These are phyloP conservation scores for Vigna mungo DNA, from an alignment of 306 rosid genomes.

Conservation along the genomic window DNA sequence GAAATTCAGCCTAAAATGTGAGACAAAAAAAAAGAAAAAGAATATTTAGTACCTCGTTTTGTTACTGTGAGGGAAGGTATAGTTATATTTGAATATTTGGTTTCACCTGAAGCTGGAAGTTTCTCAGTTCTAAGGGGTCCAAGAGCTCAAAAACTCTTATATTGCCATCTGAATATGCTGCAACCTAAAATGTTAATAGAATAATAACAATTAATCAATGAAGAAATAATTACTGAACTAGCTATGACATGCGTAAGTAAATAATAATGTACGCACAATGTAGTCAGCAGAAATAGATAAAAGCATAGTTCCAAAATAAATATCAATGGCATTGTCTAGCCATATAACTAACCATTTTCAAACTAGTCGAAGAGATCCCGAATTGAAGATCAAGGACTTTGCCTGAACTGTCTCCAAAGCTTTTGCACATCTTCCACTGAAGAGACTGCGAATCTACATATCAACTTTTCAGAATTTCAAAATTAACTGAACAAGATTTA, in stretches of 20 bases:
- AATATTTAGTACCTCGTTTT: slow-evolving; percentile 11
- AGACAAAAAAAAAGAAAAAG: neutral
- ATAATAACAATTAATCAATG: neutral
- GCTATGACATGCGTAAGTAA: neutral
- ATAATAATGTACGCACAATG: neutral
- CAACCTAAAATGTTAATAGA: slow-evolving; percentile 58
- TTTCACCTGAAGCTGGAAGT: slow-evolving; percentile 95
- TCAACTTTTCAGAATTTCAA: neutral
- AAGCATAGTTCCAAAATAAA: slow-evolving; percentile 2
- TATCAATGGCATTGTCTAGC: slow-evolving; percentile 8
- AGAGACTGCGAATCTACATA: slow-evolving; percentile 71
- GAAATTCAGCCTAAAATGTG: slow-evolving; percentile 86
- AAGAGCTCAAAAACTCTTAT: slow-evolving; percentile 75
- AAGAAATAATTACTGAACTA: slow-evolving; percentile 2
- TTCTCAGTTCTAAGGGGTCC: slow-evolving; percentile 82
- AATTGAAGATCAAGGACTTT: slow-evolving; percentile 83
- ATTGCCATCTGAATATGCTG: slow-evolving; percentile 80
- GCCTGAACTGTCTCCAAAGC: slow-evolving; percentile 62
- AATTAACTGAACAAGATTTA: slow-evolving; percentile 11
- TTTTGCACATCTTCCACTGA: slow-evolving; percentile 82
- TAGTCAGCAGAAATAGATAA: slow-evolving; percentile 16
- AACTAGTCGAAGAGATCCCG: slow-evolving; percentile 65
- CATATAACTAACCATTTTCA: slow-evolving; percentile 75
- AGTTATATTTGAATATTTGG: neutral
- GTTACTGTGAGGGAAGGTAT: slow-evolving; percentile 30